These are phyloP conservation scores for Leishmania turanica DNA, from an alignment of 208 protist genomes.

Conservation along the genomic window DNA sequence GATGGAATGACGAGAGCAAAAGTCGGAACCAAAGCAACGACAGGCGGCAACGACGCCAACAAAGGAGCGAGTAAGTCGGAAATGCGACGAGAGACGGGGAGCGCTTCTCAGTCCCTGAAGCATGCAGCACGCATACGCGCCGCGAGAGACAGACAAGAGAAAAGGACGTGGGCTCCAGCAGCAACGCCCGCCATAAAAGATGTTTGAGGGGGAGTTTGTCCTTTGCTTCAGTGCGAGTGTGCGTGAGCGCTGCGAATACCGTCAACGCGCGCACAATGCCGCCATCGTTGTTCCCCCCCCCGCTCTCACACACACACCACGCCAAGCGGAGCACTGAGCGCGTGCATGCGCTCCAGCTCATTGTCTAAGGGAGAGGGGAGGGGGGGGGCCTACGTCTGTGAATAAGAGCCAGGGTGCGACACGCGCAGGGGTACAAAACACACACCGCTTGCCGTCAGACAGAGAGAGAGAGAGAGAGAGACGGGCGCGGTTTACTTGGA, in stretches of 20 bases:
- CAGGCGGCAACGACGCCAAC: no score
- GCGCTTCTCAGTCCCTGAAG: neutral
- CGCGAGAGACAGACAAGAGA: neutral
- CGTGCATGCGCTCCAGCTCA: neutral
- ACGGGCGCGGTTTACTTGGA: constrained; percentile 11
- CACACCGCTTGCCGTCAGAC: neutral
- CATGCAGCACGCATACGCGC: neutral
- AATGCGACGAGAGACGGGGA: no score
- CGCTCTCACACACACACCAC: neutral
- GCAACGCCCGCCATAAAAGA: neutral
- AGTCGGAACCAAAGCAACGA: neutral
- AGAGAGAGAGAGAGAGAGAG: neutral
- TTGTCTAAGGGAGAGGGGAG: neutral
- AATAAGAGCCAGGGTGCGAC: neutral
- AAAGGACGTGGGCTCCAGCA: neutral
- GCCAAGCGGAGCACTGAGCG: neutral
- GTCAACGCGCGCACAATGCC: no score
- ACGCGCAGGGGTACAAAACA: neutral
- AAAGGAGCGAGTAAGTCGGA: neutral
- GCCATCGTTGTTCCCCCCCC: no score
- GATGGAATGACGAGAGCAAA: neutral
- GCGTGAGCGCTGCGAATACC: neutral
- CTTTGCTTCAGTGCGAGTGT: neutral
- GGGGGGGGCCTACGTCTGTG: neutral
- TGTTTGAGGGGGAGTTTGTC: neutral